Percentiles rank a stretch among this genome's conserved stretches.
phyloP scores from a whole-genome alignment of 129 eudicot species.

The Smallanthus sonchifolius region DNA sequence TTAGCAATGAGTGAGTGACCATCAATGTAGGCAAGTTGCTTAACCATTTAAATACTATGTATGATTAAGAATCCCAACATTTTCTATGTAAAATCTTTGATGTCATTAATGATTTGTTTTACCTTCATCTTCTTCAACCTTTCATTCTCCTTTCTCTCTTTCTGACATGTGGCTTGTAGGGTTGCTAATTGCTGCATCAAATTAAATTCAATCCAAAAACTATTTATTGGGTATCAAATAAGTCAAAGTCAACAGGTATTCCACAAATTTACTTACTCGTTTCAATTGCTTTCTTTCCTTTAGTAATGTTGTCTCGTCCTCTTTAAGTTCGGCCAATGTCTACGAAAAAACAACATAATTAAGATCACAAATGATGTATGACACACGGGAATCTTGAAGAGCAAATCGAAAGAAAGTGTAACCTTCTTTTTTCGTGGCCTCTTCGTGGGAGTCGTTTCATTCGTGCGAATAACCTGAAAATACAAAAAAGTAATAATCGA shows the following conservation, averaged over 20 bases:
- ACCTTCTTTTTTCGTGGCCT: constrained; percentile 56
- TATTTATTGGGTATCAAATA: neutral
- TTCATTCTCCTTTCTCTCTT: constrained; percentile 32
- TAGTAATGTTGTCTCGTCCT: constrained; percentile 27
- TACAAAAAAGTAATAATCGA: neutral
- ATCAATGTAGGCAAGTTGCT: neutral
- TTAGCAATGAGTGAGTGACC: neutral
- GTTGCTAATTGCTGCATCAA: constrained; percentile 31
- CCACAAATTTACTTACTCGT: constrained; percentile 17
- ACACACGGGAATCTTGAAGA: neutral
- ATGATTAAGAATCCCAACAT: neutral
- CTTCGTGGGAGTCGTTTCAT: constrained; percentile 39
- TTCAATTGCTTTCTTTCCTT: constrained; percentile 41
- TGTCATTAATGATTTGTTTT: constrained; percentile 6
- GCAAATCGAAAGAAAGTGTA: constrained; percentile 5
- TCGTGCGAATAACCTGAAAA: constrained; percentile 30
- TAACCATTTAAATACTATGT: neutral
- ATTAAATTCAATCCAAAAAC: neutral
- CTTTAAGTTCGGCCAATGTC: constrained; percentile 42
- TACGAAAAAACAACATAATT: neutral
- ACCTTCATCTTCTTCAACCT: constrained; percentile 41
- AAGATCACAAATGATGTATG: neutral
- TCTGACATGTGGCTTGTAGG: constrained; percentile 20
- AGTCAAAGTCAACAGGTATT: neutral
- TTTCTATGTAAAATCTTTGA: neutral